Evolutionary conservation across 1,139 yeast genomes (phyloP), one percentile per base, ranked within the genome.

Genomic region (Geotrichum phurueaensis): DNA sequence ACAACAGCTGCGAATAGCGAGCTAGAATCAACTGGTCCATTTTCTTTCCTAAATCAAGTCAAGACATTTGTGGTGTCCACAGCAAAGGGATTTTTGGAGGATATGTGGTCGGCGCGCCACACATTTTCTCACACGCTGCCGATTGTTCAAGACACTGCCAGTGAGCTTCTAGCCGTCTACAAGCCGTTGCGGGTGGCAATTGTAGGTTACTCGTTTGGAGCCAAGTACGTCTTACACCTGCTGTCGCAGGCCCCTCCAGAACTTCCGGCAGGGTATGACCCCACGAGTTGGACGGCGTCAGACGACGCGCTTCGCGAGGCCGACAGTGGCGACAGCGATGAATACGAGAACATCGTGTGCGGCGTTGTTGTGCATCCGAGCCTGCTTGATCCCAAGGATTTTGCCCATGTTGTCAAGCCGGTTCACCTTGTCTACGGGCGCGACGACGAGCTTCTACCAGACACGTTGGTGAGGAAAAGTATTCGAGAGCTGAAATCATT

Each of bases 191-290:
- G 67, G 23, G 65, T 74, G 2, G 71, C 74, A 1, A 67, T 76
- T 4, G 66, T 76, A 47, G 79, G 79, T 3, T 76, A 76, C 61
- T 74, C 78, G 15, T 76, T 73, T 64, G 79, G 79, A n/a, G 78
- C 73, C 4, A 69, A 75, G 53, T 73, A 74, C 52, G 78, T 70
- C 18, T 59, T 73, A 58, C 69, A 67, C 33, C 53, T 73, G 57
- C 53, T 59, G 60, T 73, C 60, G 64, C 68, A 47, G n/a, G 61
- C 61, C 65, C 65, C 62, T 1, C 59, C 58, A 9, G 61, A 57
- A 15, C 53, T 58, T 6, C 56, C 60, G 6, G 60, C 56, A 7
- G 61, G 60, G 23, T 59, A 59, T 33, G 61, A 59, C 45, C 61
- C 61, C 1, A 59, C 61, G 12, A 43, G 58, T 7, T 59, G 61